These are phyloP conservation scores for Ajuga chamaepitys DNA, from an alignment of 257 asterid species.

Conservation along the genomic window DNA sequence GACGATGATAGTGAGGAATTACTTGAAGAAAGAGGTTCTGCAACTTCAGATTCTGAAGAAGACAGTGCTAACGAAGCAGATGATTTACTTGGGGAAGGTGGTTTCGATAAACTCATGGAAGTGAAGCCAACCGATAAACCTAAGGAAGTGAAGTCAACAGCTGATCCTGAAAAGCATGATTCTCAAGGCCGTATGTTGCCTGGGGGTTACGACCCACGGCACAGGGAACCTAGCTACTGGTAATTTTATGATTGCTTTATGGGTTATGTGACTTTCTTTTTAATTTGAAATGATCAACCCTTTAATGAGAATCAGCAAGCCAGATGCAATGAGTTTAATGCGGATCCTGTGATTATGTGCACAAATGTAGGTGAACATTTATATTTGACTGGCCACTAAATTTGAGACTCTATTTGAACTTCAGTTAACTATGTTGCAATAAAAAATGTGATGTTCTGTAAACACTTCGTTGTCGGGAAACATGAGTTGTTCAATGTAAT, in stretches of 20 bases:
- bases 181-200: conserved; percentile 30
- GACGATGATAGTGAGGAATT: conserved; percentile 35
- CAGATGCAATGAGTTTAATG: neutral
- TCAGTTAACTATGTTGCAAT: too few species aligned
- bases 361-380: neutral
- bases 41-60: conserved; percentile 38
- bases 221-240: conserved; percentile 87
- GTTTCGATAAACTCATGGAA: conserved; percentile 21
- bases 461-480: too few species aligned
- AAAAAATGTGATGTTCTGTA: too few species aligned
- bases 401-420: neutral
- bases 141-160: conserved; percentile 21
- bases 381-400: neutral
- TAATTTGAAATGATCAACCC: neutral
- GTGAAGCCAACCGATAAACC: conserved; percentile 10
- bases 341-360: neutral
- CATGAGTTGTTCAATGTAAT: too few species aligned
- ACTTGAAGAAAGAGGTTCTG: conserved; percentile 35
- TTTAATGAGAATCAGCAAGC: neutral
- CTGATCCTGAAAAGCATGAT: conserved; percentile 16
- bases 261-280: neutral
- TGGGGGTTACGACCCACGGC: conserved; percentile 71
- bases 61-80: conserved; percentile 31
- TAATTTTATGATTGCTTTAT: conserved; percentile 18
- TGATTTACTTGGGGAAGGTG: conserved; percentile 36